Percentiles rank a stretch among this genome's conserved stretches.
Conservation (phyloP, 164 flowering plant species). For the Magnolia changhungtana region DNA sequence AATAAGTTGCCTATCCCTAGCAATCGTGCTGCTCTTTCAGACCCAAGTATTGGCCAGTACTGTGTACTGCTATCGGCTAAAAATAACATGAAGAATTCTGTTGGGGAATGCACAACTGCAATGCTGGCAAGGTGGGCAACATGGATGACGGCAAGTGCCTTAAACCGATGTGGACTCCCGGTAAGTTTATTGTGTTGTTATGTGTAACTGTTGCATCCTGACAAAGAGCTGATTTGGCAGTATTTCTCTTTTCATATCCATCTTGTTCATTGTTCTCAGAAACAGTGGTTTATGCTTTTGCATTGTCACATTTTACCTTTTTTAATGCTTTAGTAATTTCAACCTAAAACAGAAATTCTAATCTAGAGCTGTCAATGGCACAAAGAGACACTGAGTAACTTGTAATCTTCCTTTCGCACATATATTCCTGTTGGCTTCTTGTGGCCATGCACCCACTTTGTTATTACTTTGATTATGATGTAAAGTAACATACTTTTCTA, state of each 20-base stretch:
- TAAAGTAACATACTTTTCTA: neutral
- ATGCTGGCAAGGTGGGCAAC: constrained; percentile 66
- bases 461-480: neutral
- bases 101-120: constrained; percentile 68
- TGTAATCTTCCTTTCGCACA: neutral
- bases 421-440: neutral
- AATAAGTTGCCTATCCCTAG: constrained; percentile 27
- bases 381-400: neutral
- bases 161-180: constrained; percentile 77
- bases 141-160: constrained; percentile 61
- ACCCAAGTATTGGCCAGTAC: constrained; percentile 78
- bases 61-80: constrained; percentile 60
- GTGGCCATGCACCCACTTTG: neutral
- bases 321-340: neutral
- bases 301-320: neutral
- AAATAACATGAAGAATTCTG: constrained; percentile 65
- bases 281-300: neutral
- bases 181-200: constrained; percentile 48
- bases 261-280: neutral
- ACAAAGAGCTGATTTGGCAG: neutral
- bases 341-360: neutral
- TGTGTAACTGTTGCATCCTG: constrained; percentile 1
- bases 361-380: neutral
- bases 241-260: neutral
- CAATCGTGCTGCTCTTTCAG: constrained; percentile 42